Evolutionary conservation across 176 grass and related monocot species (phyloP), one percentile per base, ranked within the genome.

Genomic region (Cenchrus fungigraminus): DNA sequence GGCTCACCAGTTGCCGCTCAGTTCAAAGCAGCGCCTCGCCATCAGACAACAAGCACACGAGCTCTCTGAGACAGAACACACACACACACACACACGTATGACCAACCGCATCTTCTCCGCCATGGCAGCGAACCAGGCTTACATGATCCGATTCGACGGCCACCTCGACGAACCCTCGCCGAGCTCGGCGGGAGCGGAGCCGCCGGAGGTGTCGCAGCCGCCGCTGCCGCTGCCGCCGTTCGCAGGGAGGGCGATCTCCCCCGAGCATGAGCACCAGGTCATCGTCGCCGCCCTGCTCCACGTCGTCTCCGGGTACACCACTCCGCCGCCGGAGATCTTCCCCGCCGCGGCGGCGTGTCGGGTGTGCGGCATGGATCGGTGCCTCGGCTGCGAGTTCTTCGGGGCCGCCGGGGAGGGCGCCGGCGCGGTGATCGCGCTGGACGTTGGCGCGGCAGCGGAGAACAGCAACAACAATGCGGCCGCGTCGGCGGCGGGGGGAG

Each of bases 361-460:
- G 6, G 58, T 74, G 37, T 95, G 95, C 58, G 31, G 91, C 44
- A 89, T 94, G 28, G 89, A 90, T 0, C 87, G 86, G 46, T 98
- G 91, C 77, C 86, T 95, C 40, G 96, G 91, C 1, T 95, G 93
- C 64, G 89, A 94, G 58, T 92, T 95, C 60, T 95, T 95, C 78
- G 31, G 77, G 0, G 65, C 40, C 45, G 37, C 37, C 25, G 25
- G 25, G 1, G 49, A 73, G 8, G 84, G 42, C 7, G 0, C 29
- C 0, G 25, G 25, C 25, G 76, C 45, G 17, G 57, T 5, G 8
- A 5, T 9, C 31, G 54, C 85, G 32, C 64, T 71, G 51, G 78
- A 37, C 34, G 50, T 68, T 4, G 50, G 68, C 4, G 28, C 19
- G 37, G 76, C 37, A 3, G 37, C 3, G 37, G 37, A 40, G 37